Evolutionary conservation across 352 stramenopile genomes (phyloP), one percentile per base, ranked within the genome.

Genomic region (Phytophthora capsici): DNA sequence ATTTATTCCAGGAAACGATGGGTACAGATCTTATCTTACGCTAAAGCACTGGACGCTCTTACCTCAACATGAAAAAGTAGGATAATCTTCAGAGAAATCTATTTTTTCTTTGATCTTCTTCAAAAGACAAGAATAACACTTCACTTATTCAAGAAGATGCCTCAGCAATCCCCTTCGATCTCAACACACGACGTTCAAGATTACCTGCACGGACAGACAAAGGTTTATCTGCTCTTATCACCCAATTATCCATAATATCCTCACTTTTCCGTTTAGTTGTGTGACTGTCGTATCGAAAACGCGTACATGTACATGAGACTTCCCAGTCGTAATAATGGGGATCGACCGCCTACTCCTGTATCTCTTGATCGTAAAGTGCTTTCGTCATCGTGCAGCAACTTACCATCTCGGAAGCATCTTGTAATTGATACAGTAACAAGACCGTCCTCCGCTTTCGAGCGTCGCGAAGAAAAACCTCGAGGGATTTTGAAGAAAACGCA

Each of bases 41-140:
- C 14, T n/a, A n/a, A 6, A 16, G 43, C 61, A 36, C 51, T 38
- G 5, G 49, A 32, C 41, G 71, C 61, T n/a, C 59, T 46, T 60
- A 78, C 25, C 60, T 88, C 25, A 43, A 64, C 16, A 70, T 90
- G 61, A 57, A 61, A 4, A 70, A 75, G 32, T 86, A 67, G 69
- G 12, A 19, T 12, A 12, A 7, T 32, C 36, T 34, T 13, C 28
- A 34, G 8, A 34, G 13, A 34, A 34, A 34, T 14, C 9, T 34
- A 34, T 34, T 34, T 34, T 34, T 34, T 34, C 7, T 32, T 32
- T 32, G 28, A 32, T 32, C 28, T 12, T 14, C 28, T 14, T 14
- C 28, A 2, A 34, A 34, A 34, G 38, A 45, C 38, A 45, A 45
- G 38, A 45, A 45, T 45, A 45, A 45, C 37, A 7, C n/a, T n/a